Percentiles rank a stretch among this genome's conserved stretches.
These are phyloP conservation scores for Suillus alpinus DNA, from an alignment of 768 basidiomycete genomes.

Conservation along the genomic window DNA sequence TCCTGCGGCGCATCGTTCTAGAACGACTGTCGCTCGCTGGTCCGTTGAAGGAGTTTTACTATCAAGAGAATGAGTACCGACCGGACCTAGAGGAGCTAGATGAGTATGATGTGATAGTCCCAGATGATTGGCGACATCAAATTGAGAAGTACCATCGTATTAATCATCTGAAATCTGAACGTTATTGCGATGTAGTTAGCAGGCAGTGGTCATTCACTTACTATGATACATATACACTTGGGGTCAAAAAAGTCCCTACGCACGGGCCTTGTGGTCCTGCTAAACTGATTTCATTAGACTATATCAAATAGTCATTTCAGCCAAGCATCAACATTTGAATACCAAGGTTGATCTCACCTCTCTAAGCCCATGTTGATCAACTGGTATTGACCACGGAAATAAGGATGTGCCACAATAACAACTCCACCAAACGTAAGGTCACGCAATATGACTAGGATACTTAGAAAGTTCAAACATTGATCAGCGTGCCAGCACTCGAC, in stretches of 20 bases:
- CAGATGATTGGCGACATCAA: neutral
- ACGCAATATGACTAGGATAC: no score
- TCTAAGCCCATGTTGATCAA: no score
- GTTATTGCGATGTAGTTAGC: neutral
- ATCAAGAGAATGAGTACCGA: neutral
- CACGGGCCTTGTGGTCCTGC: neutral
- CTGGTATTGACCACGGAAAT: no score
- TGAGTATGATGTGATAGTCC: neutral
- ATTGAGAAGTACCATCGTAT: neutral
- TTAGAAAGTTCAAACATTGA: no score
- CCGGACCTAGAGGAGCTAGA: neutral
- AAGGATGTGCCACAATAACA: no score
- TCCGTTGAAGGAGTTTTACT: neutral
- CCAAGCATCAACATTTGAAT: no score
- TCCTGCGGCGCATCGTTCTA: neutral
- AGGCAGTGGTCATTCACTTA: neutral
- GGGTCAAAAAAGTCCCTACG: neutral
- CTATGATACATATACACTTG: neutral
- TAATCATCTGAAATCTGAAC: neutral
- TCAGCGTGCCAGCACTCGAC: no score
- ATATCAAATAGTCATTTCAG: neutral
- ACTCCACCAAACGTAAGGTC: no score
- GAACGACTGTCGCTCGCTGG: neutral
- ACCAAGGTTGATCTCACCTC: no score
- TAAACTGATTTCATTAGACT: neutral